A percentile compares a stretch with the other conserved stretches of the same genome.
Conservation (phyloP, 2,329 filamentous ascomycete species). For the Ophiocordyceps camponoti-floridani region DNA sequence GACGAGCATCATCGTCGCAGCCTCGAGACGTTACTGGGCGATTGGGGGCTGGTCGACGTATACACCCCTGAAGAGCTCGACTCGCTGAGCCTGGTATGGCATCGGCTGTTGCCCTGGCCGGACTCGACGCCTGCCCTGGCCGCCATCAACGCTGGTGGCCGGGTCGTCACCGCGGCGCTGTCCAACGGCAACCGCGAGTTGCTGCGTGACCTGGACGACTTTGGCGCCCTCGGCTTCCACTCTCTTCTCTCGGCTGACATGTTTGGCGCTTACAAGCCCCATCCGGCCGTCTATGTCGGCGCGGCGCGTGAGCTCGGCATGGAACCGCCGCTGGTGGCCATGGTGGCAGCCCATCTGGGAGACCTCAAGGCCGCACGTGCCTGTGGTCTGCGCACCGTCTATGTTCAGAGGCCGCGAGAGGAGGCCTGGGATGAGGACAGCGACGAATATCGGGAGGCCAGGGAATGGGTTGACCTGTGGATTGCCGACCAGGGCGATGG, state of each 20-base stretch:
- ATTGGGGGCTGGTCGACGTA: conserved; percentile 36
- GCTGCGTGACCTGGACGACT: conserved; percentile 43
- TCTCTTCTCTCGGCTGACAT: conserved; percentile 48
- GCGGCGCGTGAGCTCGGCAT: conserved; percentile 41
- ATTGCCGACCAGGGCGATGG: conserved; percentile 14
- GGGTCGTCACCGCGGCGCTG: conserved; percentile 44
- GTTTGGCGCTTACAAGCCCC: conserved; percentile 61
- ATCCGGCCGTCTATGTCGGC: conserved; percentile 48
- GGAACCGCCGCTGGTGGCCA: conserved; percentile 42
- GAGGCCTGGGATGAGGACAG: conserved; percentile 39
- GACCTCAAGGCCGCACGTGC: conserved; percentile 50
- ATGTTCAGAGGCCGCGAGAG: conserved; percentile 51
- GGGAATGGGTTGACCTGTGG: conserved; percentile 23
- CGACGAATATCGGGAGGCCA: conserved; percentile 30
- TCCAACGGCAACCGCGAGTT: conserved; percentile 57
- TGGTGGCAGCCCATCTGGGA: conserved; percentile 60
- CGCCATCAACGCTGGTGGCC: conserved; percentile 25
- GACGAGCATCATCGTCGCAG: conserved; percentile 54
- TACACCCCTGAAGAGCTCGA: conserved; percentile 46
- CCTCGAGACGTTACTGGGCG: conserved; percentile 36
- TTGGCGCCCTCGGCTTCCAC: conserved; percentile 43
- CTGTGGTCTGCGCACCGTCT: conserved; percentile 51
- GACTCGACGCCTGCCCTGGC: conserved; percentile 41
- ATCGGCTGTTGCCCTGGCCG: conserved; percentile 50
- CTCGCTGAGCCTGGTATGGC: conserved; percentile 52